Evolutionary conservation across 306 rosid species (phyloP).

Genomic region (Spatholobus suberectus): DNA sequence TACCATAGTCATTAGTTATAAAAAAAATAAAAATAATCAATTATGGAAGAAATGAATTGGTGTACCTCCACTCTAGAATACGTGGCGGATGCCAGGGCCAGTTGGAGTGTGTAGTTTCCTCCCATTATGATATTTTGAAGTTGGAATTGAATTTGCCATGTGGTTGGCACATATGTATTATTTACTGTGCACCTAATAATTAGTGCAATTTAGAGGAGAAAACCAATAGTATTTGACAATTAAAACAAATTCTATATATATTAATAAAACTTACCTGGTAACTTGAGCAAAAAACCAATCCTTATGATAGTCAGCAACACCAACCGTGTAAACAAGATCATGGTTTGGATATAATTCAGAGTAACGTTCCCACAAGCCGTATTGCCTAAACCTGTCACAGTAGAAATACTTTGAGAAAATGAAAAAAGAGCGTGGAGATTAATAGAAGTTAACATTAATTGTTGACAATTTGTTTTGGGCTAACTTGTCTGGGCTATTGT

Average conservation of each 20-base stretch:
- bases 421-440: neutral
- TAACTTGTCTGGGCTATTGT: slow-evolving; percentile 38
- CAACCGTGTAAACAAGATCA: slow-evolving; percentile 59
- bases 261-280: slow-evolving; percentile 32
- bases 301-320: slow-evolving; percentile 27
- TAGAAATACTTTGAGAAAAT: neutral
- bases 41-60: neutral
- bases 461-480: neutral
- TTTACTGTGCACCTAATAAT: slow-evolving; percentile 23
- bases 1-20: too few relatives aligned
- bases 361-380: slow-evolving; percentile 74
- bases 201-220: neutral
- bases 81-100: slow-evolving; percentile 69
- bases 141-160: slow-evolving; percentile 68
- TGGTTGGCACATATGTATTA: slow-evolving; percentile 51
- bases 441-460: neutral
- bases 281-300: slow-evolving; percentile 78
- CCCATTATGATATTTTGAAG: slow-evolving; percentile 23
- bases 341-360: slow-evolving; percentile 49
- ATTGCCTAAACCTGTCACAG: slow-evolving; percentile 62
- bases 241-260: neutral
- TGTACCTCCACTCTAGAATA: neutral
- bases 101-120: slow-evolving; percentile 69
- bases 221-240: neutral
- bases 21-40: neutral